Conservation (phyloP, 2,329 filamentous ascomycete genomes). For the Colletotrichum higginsianum region DNA sequence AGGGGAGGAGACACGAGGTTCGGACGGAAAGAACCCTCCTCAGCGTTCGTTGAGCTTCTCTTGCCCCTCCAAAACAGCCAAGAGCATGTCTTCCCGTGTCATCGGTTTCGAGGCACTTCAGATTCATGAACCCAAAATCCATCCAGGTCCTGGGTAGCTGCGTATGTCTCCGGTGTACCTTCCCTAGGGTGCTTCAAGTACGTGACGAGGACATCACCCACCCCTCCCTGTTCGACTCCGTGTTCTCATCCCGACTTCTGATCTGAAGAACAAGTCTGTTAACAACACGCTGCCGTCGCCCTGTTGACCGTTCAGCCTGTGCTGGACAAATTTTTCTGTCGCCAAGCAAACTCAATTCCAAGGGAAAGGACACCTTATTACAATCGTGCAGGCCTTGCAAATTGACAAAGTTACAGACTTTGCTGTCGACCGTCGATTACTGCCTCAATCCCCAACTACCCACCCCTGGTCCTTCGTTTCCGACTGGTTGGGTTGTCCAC, state of each 20-base stretch:
- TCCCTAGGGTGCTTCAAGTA: background rate
- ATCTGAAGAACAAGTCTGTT: background rate
- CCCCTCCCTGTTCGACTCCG: no score
- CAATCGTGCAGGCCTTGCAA: background rate
- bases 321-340: background rate
- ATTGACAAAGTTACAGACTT: background rate
- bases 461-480: conserved; percentile 4
- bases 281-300: background rate
- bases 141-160: background rate
- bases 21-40: conserved; percentile 19
- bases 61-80: background rate
- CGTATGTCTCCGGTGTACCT: background rate
- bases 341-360: conserved; percentile 31
- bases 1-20: conserved; percentile 19
- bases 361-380: conserved; percentile 8
- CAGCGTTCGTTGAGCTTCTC: conserved; percentile 7
- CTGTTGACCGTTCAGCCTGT: conserved; percentile 6
- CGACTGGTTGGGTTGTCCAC: conserved; percentile 12
- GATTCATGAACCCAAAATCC: background rate
- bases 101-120: conserved; percentile 26
- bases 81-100: conserved; percentile 17
- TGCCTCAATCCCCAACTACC: background rate
- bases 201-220: background rate
- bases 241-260: background rate
- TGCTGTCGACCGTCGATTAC: background rate